These are phyloP conservation scores for Amanita inopinata DNA, from an alignment of 768 basidiomycete genomes.

Conservation along the genomic window DNA sequence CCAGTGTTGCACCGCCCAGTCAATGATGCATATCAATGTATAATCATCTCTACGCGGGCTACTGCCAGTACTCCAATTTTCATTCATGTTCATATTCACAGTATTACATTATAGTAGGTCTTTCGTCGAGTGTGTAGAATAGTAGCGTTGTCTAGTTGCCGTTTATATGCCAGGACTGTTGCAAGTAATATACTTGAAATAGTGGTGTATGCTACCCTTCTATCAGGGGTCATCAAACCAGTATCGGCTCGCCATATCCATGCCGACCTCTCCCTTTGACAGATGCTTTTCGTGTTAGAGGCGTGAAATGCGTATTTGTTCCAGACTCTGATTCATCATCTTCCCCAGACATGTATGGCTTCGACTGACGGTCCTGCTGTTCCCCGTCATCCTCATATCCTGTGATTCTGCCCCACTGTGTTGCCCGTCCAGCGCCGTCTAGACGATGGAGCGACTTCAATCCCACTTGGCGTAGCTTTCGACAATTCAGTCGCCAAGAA, in stretches of 20 bases:
- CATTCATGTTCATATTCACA: no score
- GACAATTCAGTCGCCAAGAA: slow-evolving; percentile 50
- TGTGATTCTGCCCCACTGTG: slow-evolving; percentile 35
- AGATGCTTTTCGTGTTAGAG: slow-evolving; percentile 61
- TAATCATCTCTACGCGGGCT: no score
- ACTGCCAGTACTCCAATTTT: no score
- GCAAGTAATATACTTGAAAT: no score
- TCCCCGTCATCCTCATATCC: slow-evolving; percentile 34
- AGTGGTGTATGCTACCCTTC: neutral
- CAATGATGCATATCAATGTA: no score
- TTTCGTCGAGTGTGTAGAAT: no score
- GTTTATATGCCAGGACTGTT: no score
- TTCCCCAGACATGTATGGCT: slow-evolving; percentile 19
- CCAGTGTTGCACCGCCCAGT: neutral
- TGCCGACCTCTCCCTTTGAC: slow-evolving; percentile 42
- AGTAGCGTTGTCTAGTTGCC: no score
- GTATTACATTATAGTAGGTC: no score
- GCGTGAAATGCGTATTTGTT: slow-evolving; percentile 39
- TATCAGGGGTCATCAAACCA: slow-evolving; percentile 19
- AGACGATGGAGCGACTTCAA: slow-evolving; percentile 58
- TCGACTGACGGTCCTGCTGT: slow-evolving; percentile 19
- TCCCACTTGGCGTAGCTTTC: slow-evolving; percentile 51
- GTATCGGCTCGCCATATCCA: slow-evolving; percentile 35
- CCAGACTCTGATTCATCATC: slow-evolving; percentile 26
- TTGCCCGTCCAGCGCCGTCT: slow-evolving; percentile 52